These are phyloP conservation scores for Eucalyptus viminalis DNA, from an alignment of 345 rosid genomes.

Conservation along the genomic window DNA sequence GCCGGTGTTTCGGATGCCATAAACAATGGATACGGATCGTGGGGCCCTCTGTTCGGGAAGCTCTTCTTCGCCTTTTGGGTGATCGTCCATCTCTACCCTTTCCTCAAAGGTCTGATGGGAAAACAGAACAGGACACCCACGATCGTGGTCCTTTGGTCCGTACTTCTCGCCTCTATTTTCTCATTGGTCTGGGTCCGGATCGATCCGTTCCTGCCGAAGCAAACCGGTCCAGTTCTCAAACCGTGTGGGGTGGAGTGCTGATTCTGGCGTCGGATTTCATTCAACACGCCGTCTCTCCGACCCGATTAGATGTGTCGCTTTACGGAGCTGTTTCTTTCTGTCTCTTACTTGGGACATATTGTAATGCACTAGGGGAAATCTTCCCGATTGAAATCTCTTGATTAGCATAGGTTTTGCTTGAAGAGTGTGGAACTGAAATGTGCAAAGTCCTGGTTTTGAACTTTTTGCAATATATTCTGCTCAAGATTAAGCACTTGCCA, in stretches of 20 bases:
- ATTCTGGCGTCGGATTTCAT: background rate
- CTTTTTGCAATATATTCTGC: background rate
- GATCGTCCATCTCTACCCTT: conserved; percentile 91
- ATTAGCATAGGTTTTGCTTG: background rate
- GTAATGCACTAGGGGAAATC: background rate
- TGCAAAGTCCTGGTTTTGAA: background rate
- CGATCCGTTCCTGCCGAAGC: conserved; percentile 91
- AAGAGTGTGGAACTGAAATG: background rate
- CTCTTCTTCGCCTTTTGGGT: conserved; percentile 92
- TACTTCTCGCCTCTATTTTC: conserved; percentile 87
- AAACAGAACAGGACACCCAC: conserved; percentile 88
- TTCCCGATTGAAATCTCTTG: background rate
- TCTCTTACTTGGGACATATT: background rate
- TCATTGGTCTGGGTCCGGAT: conserved; percentile 92
- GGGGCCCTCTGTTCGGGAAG: conserved; percentile 96
- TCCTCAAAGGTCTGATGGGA: conserved; percentile 96
- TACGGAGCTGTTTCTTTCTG: background rate
- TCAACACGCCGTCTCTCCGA: background rate
- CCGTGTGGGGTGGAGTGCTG: conserved; percentile 95
- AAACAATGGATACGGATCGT: conserved; percentile 75
- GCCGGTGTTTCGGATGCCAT: conserved; percentile 89
- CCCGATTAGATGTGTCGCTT: background rate
- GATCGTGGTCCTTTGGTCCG: conserved; percentile 84
- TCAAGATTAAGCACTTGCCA: background rate
- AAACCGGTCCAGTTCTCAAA: conserved; percentile 75